Evolutionary conservation across 2,329 filamentous ascomycete species (phyloP).

Genomic region (Peltaster fructicola): DNA sequence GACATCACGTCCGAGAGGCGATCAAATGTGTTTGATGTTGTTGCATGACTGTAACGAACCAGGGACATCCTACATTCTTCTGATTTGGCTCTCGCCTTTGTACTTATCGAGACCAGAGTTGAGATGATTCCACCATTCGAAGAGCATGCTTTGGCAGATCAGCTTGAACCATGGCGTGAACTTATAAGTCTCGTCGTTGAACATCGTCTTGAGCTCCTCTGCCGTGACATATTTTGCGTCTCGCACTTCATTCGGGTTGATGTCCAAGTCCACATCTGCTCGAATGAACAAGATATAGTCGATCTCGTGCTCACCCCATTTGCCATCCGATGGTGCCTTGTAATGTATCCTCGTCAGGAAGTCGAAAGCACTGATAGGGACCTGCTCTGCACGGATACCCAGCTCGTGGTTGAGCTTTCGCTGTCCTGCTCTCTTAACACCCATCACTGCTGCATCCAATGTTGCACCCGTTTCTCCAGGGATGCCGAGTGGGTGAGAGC

Average conservation of each 20-base stretch:
- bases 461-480: slow-evolving; percentile 78
- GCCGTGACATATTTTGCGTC: slow-evolving; percentile 71
- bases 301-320: slow-evolving; percentile 98
- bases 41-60: neutral
- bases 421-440: slow-evolving; percentile 81
- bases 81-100: slow-evolving; percentile 68
- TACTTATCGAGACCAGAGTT: slow-evolving; percentile 70
- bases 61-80: slow-evolving; percentile 50
- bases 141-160: slow-evolving; percentile 94
- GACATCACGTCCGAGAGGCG: no score
- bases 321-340: slow-evolving; percentile 87
- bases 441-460: slow-evolving; percentile 60
- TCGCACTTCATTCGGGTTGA: slow-evolving; percentile 77
- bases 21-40: no score
- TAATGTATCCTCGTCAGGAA: slow-evolving; percentile 97
- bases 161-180: slow-evolving; percentile 99
- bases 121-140: slow-evolving; percentile 89
- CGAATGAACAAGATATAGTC: slow-evolving; percentile 99
- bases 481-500: slow-evolving; percentile 86
- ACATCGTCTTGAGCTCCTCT: slow-evolving; percentile 69
- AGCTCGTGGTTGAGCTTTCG: slow-evolving; percentile 90
- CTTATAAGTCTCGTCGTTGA: slow-evolving; percentile 58
- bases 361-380: slow-evolving; percentile 77
- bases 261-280: slow-evolving; percentile 66
- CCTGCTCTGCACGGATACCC: slow-evolving; percentile 75